These are phyloP conservation scores for Fusarium torulosum DNA, from an alignment of 2,329 filamentous ascomycete genomes.

Conservation along the genomic window DNA sequence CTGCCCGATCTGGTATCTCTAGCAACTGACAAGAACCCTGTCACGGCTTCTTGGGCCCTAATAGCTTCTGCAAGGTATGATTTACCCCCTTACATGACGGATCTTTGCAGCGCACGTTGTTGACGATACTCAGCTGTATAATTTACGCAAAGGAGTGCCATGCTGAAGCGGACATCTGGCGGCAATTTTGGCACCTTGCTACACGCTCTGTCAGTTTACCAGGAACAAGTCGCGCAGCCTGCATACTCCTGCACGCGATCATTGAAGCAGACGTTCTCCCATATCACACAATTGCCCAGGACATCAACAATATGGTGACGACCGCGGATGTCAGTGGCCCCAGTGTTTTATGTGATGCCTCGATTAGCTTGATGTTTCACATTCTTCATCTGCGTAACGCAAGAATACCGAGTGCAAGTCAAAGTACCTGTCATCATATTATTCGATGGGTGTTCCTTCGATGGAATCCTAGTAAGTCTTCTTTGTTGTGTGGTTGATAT, in stretches of 20 bases:
- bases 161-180: constrained; percentile 67
- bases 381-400: constrained; percentile 75
- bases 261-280: constrained; percentile 74
- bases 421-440: constrained; percentile 76
- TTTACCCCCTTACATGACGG: background rate
- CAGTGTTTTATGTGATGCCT: constrained; percentile 81
- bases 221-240: constrained; percentile 80
- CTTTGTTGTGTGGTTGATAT: background rate
- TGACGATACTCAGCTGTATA: constrained; percentile 52
- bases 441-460: constrained; percentile 84
- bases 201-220: constrained; percentile 77
- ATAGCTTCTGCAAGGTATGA: constrained; percentile 82
- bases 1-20: constrained; percentile 69
- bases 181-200: constrained; percentile 80
- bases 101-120: constrained; percentile 18
- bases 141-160: constrained; percentile 51
- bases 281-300: constrained; percentile 75
- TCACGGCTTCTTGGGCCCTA: constrained; percentile 83
- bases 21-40: constrained; percentile 76
- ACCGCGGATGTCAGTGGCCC: constrained; percentile 87
- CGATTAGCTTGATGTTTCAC: constrained; percentile 77
- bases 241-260: constrained; percentile 77
- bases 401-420: constrained; percentile 76
- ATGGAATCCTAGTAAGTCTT: constrained; percentile 82
- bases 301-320: constrained; percentile 78